A percentile compares a stretch with the other conserved stretches of the same genome.
Evolutionary conservation across 1,284 basidiomycete genomes (phyloP).

Genomic region (Xerocomus amazonicus): DNA sequence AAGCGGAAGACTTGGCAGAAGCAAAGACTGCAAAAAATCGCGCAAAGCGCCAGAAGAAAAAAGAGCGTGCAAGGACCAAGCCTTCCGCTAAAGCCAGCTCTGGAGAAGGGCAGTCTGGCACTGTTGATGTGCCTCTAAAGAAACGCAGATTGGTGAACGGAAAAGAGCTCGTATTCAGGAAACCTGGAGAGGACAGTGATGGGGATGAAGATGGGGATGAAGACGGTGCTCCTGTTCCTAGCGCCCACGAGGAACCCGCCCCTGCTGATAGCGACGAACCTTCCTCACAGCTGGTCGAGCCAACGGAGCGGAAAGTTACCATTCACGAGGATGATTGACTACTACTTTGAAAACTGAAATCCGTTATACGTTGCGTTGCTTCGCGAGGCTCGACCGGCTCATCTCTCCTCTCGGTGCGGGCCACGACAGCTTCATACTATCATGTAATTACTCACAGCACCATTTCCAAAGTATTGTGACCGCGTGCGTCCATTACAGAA

Average conservation of each 20-base stretch:
- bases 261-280: constrained; percentile 6
- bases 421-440: background rate
- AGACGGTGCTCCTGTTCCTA: background rate
- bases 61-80: constrained; percentile 57
- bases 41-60: constrained; percentile 88
- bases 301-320: constrained; percentile 39
- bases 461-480: too few relatives aligned
- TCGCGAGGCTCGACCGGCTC: too few relatives aligned
- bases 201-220: constrained; percentile 33
- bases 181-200: constrained; percentile 50
- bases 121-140: constrained; percentile 39
- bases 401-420: background rate
- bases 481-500: too few relatives aligned
- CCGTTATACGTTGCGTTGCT: too few relatives aligned
- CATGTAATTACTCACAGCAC: background rate
- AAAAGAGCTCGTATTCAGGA: constrained; percentile 54
- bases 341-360: background rate
- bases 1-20: constrained; percentile 48
- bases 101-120: constrained; percentile 20
- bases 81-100: constrained; percentile 25
- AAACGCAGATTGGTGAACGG: constrained; percentile 55
- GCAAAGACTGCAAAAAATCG: constrained; percentile 92
- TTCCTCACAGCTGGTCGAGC: constrained; percentile 6
- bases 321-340: constrained; percentile 52
- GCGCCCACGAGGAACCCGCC: constrained; percentile 9